These are phyloP conservation scores for Cyclotella cryptica DNA, from an alignment of 108 stramenopile species.

Conservation along the genomic window DNA sequence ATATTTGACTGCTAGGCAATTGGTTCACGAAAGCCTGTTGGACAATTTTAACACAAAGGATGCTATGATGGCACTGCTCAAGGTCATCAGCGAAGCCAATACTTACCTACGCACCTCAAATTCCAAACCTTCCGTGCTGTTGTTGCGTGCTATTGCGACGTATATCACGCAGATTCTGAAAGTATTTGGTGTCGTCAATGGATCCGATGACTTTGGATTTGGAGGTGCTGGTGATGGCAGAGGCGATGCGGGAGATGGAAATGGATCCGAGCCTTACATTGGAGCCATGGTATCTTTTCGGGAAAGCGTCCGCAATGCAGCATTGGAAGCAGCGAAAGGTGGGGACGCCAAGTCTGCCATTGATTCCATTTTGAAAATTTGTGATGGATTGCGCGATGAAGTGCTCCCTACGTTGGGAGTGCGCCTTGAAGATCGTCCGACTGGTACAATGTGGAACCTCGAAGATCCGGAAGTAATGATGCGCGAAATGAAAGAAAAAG, in stretches of 20 bases:
- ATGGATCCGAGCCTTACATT: conserved; percentile 68
- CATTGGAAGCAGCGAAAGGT: conserved; percentile 62
- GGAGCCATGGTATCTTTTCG: conserved; percentile 91
- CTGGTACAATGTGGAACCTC: conserved; percentile 92
- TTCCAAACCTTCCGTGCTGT: conserved; percentile 55
- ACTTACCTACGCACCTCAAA: conserved; percentile 78
- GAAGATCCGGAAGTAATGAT: conserved; percentile 87
- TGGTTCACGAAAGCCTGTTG: conserved; percentile 78
- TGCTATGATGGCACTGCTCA: conserved; percentile 79
- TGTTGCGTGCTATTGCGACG: conserved; percentile 82
- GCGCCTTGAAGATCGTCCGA: conserved; percentile 89
- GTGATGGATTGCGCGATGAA: conserved; percentile 94
- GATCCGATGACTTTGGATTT: conserved; percentile 87
- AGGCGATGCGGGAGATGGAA: conserved; percentile 27
- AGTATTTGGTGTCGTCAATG: conserved; percentile 89
- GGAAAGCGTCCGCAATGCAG: conserved; percentile 73
- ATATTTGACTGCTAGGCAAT: conserved; percentile 55
- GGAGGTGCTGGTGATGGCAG: conserved; percentile 49
- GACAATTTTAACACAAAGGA: conserved; percentile 96
- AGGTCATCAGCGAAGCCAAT: conserved; percentile 84
- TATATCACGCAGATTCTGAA: conserved; percentile 90
- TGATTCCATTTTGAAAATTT: conserved; percentile 66
- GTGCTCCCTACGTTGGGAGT: conserved; percentile 87
- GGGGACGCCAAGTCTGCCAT: conserved; percentile 61
- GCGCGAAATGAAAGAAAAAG: conserved; percentile 79